These are phyloP conservation scores for Jimgerdemannia lactiflua DNA, from an alignment of 192 early-diverging fungal genomes.

Conservation along the genomic window DNA sequence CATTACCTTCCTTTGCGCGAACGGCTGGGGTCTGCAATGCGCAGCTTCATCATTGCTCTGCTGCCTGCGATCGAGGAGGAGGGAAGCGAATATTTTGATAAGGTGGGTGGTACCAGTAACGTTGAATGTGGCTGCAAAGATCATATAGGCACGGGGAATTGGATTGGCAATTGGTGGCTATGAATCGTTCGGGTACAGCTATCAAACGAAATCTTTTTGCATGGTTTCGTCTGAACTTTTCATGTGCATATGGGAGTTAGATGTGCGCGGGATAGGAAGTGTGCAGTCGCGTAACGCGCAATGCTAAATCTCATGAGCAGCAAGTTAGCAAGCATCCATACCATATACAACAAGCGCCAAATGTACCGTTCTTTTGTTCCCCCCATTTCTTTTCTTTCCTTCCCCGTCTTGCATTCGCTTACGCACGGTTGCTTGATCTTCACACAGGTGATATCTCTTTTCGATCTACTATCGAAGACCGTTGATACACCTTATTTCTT, in stretches of 20 bases:
- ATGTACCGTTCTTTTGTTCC: not conserved
- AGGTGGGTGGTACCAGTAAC: slow-evolving; percentile 31
- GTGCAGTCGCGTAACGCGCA: too few species aligned
- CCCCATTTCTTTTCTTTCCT: not conserved
- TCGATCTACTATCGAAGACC: slow-evolving; percentile 61
- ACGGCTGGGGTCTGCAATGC: slow-evolving; percentile 69
- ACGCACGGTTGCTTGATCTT: not conserved
- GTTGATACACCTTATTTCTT: slow-evolving; percentile 81
- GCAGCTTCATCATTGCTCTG: slow-evolving; percentile 77
- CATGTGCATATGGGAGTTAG: too few species aligned
- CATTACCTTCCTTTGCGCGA: slow-evolving; percentile 72
- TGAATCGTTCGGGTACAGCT: too few species aligned
- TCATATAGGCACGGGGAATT: too few species aligned
- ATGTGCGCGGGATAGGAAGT: too few species aligned
- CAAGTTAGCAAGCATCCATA: too few species aligned
- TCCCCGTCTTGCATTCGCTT: not conserved
- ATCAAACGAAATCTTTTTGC: too few species aligned
- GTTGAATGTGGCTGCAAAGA: too few species aligned
- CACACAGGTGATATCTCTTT: slow-evolving; percentile 42
- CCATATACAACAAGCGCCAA: too few species aligned
- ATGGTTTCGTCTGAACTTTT: too few species aligned
- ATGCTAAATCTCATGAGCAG: too few species aligned
- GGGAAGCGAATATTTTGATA: slow-evolving; percentile 78
- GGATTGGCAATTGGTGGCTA: too few species aligned
- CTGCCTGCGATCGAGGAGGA: slow-evolving; percentile 90